Base-by-base conservation (phyloP, 2,329 filamentous ascomycete genomes). In the Aureobasidium leucospermi region DNA sequence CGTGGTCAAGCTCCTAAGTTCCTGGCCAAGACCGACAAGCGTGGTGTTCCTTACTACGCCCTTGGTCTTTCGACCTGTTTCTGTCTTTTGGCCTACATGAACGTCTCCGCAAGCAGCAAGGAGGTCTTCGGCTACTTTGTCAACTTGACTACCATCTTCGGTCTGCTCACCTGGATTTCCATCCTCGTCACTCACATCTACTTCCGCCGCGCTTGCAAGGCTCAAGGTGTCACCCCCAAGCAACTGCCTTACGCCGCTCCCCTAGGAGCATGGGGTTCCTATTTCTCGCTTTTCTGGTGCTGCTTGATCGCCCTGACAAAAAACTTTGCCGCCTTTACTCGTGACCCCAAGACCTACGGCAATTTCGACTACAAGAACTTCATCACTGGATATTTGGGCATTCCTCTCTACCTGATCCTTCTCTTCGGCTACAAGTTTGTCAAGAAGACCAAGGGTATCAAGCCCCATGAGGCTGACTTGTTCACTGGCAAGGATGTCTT, bases 291-390 rank as follows among this genome's bases (percentile, higher is more conserved):
- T 2, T 76, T 78, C 68, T 85, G 90, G 74, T 90, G 87, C 74
- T 79, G 81, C 67, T 69, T 94, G 36, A 88, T 94, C 62, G 82
- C 87, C 1, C 69, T 95, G 55, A 93, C 89, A 68, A 95, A 94
- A 81, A 92, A 90, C 78, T 94, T 85, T 73, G 79, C 82, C 59
- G 85, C 87, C 61, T 94, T 94, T 72, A 78, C 83, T 2, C 73
- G 71, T 61, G 72, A 67, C 43, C 63, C 36, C 16, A 70, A 66
- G 29, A 68, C 75, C 65, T 77, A 79, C 60, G 79, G 78, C 57
- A 76, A 77, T 53, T 89, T 89, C 64, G 83, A 88, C 71, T 88
- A 88, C 78, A 85, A 87, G 77, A 85, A 82, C 67, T 91, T 92
- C 73, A 83, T 92, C 71, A 90, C 86, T 0, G 86, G 86, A 29